phyloP scores from a whole-genome alignment of 2,329 filamentous ascomycete genomes.

The Davidsoniella virescens region DNA sequence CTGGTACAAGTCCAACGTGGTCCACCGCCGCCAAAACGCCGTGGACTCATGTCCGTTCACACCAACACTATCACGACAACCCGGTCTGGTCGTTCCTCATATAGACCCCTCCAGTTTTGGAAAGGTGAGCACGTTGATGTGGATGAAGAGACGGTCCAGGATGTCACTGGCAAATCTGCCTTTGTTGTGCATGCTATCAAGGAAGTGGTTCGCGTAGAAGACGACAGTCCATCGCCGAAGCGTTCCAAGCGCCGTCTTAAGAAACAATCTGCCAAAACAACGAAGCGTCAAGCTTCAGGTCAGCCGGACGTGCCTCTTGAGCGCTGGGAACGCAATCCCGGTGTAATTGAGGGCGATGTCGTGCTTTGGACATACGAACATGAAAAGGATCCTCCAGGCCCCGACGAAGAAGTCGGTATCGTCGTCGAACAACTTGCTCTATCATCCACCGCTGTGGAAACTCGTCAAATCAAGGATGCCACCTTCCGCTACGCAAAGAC shows the following conservation, averaged over 20 bases:
- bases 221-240: conserved; percentile 25
- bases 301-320: conserved; percentile 39
- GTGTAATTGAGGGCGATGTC: conserved; percentile 46
- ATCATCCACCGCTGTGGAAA: conserved; percentile 37
- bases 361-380: conserved; percentile 45
- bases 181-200: conserved; percentile 54
- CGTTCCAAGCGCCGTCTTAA: conserved; percentile 17
- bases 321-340: conserved; percentile 55
- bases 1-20: conserved; percentile 34
- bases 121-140: conserved; percentile 65
- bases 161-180: conserved; percentile 13
- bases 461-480: conserved; percentile 43
- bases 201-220: conserved; percentile 60
- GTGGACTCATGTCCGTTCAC: conserved; percentile 37
- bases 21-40: conserved; percentile 37
- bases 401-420: conserved; percentile 38
- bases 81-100: conserved; percentile 62
- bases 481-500: conserved; percentile 84
- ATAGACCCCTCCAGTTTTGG: conserved; percentile 72
- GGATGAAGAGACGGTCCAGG: conserved; percentile 38
- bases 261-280: not conserved
- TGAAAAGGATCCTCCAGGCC: conserved; percentile 34
- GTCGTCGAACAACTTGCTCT: conserved; percentile 41
- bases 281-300: conserved; percentile 18
- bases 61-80: conserved; percentile 40